A percentile compares a stretch with the other conserved stretches of the same genome.
phyloP scores from a whole-genome alignment of 2,329 filamentous ascomycete species.

The Venturia carpophila region DNA sequence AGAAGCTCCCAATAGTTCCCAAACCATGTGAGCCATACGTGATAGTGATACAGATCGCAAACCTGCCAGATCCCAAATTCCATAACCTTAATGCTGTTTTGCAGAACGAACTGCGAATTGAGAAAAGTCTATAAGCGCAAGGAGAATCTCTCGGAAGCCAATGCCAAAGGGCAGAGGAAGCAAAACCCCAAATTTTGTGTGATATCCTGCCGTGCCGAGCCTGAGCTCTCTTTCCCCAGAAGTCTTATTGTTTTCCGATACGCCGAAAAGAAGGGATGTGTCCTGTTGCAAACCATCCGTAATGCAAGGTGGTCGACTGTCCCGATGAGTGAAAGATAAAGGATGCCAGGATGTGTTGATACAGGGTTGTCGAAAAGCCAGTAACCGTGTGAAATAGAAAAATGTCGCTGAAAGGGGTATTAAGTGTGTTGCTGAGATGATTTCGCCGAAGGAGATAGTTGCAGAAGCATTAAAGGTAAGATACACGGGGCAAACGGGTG shows the following conservation, averaged over 20 bases:
- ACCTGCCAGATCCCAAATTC: not conserved
- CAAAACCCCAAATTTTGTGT: constrained; percentile 2
- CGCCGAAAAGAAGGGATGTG: constrained; percentile 8
- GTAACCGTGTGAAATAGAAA: not conserved
- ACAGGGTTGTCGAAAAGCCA: constrained; percentile 17
- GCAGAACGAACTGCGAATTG: constrained; percentile 4
- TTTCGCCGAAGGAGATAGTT: not conserved
- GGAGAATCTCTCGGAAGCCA: not conserved
- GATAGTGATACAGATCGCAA: constrained; percentile 10
- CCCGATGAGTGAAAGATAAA: not conserved
- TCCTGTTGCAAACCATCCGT: constrained; percentile 7
- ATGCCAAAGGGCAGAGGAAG: not conserved
- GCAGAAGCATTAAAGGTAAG: constrained; percentile 11
- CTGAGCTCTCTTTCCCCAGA: not conserved
- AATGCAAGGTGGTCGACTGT: constrained; percentile 8
- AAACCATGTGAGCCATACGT: constrained; percentile 6
- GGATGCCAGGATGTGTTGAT: constrained; percentile 18
- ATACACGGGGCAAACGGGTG: not conserved
- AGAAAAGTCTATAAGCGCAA: constrained; percentile 9
- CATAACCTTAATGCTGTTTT: not conserved
- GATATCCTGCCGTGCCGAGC: constrained; percentile 5
- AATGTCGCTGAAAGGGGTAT: constrained; percentile 17
- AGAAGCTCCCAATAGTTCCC: constrained; percentile 4
- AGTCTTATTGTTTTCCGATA: constrained; percentile 6
- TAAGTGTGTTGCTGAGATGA: constrained; percentile 5